phyloP scores from a whole-genome alignment of 2,329 filamentous ascomycete species.

The Hypoxylon sp. region DNA sequence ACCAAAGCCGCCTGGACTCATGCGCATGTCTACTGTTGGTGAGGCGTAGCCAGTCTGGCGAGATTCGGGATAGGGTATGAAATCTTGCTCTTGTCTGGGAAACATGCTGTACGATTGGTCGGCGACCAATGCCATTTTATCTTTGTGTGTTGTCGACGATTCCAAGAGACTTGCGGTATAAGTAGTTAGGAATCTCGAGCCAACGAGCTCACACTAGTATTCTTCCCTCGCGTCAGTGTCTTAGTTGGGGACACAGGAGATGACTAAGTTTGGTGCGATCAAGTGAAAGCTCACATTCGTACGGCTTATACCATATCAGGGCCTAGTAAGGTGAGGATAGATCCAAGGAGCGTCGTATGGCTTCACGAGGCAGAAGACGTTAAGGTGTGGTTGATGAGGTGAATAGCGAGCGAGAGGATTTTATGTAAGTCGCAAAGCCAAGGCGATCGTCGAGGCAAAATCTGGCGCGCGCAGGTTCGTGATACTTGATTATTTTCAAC shows the following conservation, averaged over 20 bases:
- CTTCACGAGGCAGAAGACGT: constrained; percentile 11
- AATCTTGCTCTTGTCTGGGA: constrained; percentile 53
- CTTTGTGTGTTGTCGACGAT: constrained; percentile 10
- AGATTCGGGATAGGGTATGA: constrained; percentile 54
- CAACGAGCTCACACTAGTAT: constrained; percentile 24
- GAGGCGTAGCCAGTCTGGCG: constrained; percentile 52
- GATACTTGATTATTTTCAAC: constrained; percentile 27
- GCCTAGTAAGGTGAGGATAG: constrained; percentile 8
- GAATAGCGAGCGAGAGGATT: constrained; percentile 21
- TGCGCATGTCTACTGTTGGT: constrained; percentile 63
- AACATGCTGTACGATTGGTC: constrained; percentile 55
- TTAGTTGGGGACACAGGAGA: constrained; percentile 23
- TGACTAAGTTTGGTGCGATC: constrained; percentile 13
- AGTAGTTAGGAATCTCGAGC: constrained; percentile 28
- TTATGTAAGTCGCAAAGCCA: constrained; percentile 36
- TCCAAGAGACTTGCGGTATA: constrained; percentile 28
- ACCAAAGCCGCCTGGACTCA: constrained; percentile 63
- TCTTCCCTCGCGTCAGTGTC: constrained; percentile 44
- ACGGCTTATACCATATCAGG: constrained; percentile 39
- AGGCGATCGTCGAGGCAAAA: constrained; percentile 18
- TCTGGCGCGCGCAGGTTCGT: constrained; percentile 29
- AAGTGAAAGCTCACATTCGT: constrained; percentile 40
- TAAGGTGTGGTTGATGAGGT: not conserved
- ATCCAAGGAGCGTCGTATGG: constrained; percentile 11
- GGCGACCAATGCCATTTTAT: constrained; percentile 51